A percentile compares a stretch with the other conserved stretches of the same genome.
Evolutionary conservation across 352 stramenopile genomes (phyloP).

Genomic region (Pseudoperonospora humuli): DNA sequence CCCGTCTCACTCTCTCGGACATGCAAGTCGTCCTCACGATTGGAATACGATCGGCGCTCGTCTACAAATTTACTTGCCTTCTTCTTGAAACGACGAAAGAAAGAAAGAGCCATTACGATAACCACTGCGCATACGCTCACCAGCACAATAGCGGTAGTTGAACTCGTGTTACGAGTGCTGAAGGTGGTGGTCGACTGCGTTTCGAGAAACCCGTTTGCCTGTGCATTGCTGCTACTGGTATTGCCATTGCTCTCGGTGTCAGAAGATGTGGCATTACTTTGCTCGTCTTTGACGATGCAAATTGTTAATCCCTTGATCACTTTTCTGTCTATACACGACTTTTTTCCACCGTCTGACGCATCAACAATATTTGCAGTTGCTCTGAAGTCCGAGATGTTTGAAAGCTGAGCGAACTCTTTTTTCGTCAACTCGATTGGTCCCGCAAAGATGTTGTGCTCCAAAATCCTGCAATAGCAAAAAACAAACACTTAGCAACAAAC

Average conservation of each 20-base stretch:
- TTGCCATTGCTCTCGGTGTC: slow-evolving; percentile 1
- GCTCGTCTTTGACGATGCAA: slow-evolving; percentile 21
- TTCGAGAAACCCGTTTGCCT: slow-evolving; percentile 10
- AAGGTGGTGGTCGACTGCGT: slow-evolving; percentile 11
- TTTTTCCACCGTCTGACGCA: slow-evolving; percentile 6
- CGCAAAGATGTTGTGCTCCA: slow-evolving; percentile 31
- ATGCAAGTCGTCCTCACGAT: slow-evolving; percentile 23
- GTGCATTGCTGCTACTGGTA: neutral
- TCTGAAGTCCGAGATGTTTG: slow-evolving; percentile 27
- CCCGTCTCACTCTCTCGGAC: slow-evolving; percentile 5
- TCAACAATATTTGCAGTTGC: slow-evolving; percentile 24
- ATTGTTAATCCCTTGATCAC: slow-evolving; percentile 20
- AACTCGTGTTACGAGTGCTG: slow-evolving; percentile 1
- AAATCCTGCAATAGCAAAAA: slow-evolving; percentile 17
- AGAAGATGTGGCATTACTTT: slow-evolving; percentile 4
- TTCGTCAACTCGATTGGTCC: slow-evolving; percentile 30
- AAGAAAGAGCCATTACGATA: slow-evolving; percentile 24
- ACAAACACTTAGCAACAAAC: slow-evolving; percentile 1
- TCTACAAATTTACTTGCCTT: slow-evolving; percentile 31
- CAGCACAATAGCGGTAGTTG: slow-evolving; percentile 20
- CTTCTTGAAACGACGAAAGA: slow-evolving; percentile 33
- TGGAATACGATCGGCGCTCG: slow-evolving; percentile 27
- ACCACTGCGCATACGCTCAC: slow-evolving; percentile 17
- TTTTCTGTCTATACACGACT: slow-evolving; percentile 24
- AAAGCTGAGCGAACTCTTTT: slow-evolving; percentile 20